Evolutionary conservation across 257 asterid species (phyloP).

Genomic region (Craterostigma plantagineum): DNA sequence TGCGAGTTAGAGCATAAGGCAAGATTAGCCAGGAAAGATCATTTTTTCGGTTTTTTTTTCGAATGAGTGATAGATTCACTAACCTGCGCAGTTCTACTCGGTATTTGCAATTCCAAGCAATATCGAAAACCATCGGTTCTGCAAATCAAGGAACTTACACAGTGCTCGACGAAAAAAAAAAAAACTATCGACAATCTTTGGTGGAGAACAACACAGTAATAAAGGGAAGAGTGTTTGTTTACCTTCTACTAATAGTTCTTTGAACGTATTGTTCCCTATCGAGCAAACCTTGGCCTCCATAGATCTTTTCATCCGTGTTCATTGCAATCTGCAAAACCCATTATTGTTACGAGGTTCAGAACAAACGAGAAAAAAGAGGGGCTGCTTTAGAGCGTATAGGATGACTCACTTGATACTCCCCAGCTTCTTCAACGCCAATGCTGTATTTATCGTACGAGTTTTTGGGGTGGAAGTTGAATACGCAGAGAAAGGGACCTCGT

Average conservation of each 20-base stretch:
- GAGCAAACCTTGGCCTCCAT: constrained; percentile 72
- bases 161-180: not conserved
- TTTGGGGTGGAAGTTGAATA: constrained; percentile 79
- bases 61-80: constrained; percentile 6
- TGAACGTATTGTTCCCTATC: constrained; percentile 31
- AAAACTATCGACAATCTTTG: constrained; percentile 1
- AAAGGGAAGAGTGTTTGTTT: constrained; percentile 2
- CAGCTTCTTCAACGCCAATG: constrained; percentile 94
- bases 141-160: constrained; percentile 8
- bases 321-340: constrained; percentile 29
- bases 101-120: constrained; percentile 66
- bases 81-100: constrained; percentile 94
- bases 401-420: constrained; percentile 81
- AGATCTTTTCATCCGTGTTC: constrained; percentile 67
- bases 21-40: not conserved
- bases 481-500: constrained; percentile 69
- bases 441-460: constrained; percentile 47
- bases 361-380: not conserved
- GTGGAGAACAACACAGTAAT: too few relatives aligned
- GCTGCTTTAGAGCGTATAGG: not conserved
- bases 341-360: not conserved
- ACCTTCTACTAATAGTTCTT: constrained; percentile 65
- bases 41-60: not conserved
- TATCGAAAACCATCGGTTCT: constrained; percentile 64
- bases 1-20: constrained; percentile 8